A percentile compares a stretch with the other conserved stretches of the same genome.
phyloP scores from a whole-genome alignment of 2,329 filamentous ascomycete species.

The Aspergillus brasiliensis region DNA sequence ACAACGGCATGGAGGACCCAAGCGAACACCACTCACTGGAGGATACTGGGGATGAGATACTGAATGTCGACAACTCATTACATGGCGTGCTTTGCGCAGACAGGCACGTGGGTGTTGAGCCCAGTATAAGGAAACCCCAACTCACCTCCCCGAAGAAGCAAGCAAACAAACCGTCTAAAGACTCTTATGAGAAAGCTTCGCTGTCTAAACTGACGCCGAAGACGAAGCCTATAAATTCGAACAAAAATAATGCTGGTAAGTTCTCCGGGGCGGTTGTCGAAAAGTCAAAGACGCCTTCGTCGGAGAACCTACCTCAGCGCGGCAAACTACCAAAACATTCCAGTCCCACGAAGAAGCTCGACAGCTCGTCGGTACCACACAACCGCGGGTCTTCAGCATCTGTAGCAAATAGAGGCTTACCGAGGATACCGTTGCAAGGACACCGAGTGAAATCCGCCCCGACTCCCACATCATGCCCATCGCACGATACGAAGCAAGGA shows the following conservation, averaged over 20 bases:
- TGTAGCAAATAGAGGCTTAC: constrained; percentile 32
- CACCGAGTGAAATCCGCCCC: constrained; percentile 24
- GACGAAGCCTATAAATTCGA: constrained; percentile 29
- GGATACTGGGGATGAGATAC: background rate
- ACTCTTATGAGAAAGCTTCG: constrained; percentile 28
- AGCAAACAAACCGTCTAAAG: constrained; percentile 16
- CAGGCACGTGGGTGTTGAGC: background rate
- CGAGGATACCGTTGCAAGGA: constrained; percentile 31
- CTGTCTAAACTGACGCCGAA: constrained; percentile 39
- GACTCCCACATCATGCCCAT: constrained; percentile 22
- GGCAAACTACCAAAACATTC: constrained; percentile 20
- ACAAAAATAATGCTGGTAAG: constrained; percentile 30
- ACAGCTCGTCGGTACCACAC: constrained; percentile 8
- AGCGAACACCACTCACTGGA: background rate
- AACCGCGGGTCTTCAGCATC: constrained; percentile 17
- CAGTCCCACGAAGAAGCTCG: constrained; percentile 14
- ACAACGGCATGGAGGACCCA: background rate
- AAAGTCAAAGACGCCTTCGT: constrained; percentile 10
- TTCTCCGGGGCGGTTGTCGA: constrained; percentile 22
- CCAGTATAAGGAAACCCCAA: background rate
- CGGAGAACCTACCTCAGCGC: constrained; percentile 10
- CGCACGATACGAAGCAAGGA: constrained; percentile 18
- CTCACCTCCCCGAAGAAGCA: background rate
- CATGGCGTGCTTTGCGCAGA: background rate
- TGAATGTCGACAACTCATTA: background rate